phyloP scores from a whole-genome alignment of 148 eudicot species.

The Chenopodium quinoa region DNA sequence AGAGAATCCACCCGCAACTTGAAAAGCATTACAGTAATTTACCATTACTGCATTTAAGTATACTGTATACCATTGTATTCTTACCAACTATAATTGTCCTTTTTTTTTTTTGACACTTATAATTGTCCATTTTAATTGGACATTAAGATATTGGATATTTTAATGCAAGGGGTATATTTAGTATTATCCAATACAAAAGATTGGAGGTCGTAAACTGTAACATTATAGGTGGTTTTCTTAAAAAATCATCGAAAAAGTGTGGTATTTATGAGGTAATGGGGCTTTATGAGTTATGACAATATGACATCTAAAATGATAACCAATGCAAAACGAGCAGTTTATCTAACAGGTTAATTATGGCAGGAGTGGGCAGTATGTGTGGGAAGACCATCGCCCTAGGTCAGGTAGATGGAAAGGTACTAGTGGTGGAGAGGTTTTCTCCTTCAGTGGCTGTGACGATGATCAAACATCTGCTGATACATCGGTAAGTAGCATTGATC shows the following conservation, averaged over 20 bases:
- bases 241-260: background rate
- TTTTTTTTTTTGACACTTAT: too few species aligned
- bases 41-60: background rate
- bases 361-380: conserved; percentile 78
- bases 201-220: background rate
- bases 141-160: background rate
- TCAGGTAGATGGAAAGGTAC: conserved; percentile 91
- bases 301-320: background rate
- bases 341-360: conserved; percentile 9
- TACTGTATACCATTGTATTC: background rate
- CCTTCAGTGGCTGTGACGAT: conserved; percentile 98
- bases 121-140: background rate
- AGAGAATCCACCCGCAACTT: background rate
- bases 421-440: conserved; percentile 85
- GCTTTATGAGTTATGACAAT: background rate
- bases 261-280: background rate
- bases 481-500: conserved; percentile 41
- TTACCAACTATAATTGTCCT: background rate
- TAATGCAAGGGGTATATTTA: background rate
- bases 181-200: background rate
- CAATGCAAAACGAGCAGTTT: background rate
- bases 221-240: background rate
- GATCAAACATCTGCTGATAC: conserved; percentile 95
- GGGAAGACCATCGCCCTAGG: conserved; percentile 99
- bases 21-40: background rate